These are phyloP conservation scores for Alternaria hordeiaustralica DNA, from an alignment of 2,329 filamentous ascomycete species.

Conservation along the genomic window DNA sequence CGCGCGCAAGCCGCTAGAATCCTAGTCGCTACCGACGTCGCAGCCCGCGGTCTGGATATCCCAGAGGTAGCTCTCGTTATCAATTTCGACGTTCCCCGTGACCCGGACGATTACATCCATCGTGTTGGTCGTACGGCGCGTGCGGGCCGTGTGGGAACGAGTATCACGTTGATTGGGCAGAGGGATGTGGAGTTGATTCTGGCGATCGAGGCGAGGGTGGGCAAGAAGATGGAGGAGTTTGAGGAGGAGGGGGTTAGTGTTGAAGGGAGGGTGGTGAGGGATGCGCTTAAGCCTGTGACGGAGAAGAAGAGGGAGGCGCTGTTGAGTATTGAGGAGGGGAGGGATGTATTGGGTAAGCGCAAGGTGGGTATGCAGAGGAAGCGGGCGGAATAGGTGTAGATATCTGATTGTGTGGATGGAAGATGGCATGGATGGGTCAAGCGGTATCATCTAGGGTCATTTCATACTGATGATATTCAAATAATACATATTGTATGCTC, in stretches of 20 bases:
- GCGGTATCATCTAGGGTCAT: not conserved
- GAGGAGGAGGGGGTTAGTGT: conserved; percentile 91
- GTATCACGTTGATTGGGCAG: conserved; percentile 89
- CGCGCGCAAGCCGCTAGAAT: conserved; percentile 87
- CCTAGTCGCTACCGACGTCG: conserved; percentile 93
- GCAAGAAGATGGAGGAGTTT: conserved; percentile 79
- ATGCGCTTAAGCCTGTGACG: conserved; percentile 86
- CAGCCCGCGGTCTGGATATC: conserved; percentile 92
- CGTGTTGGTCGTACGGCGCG: conserved; percentile 93
- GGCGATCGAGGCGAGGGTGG: conserved; percentile 85
- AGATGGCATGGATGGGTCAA: not conserved
- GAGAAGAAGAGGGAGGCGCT: conserved; percentile 94
- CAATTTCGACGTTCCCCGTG: conserved; percentile 95
- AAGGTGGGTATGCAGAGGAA: conserved; percentile 51
- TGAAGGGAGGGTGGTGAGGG: conserved; percentile 85
- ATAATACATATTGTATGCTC: not conserved
- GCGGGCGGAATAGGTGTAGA: conserved; percentile 12
- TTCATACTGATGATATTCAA: not conserved
- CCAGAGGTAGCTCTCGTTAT: conserved; percentile 88
- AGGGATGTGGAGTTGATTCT: conserved; percentile 89
- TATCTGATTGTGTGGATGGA: rapidly evolving
- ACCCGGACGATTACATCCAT: conserved; percentile 97
- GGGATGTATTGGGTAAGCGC: conserved; percentile 87
- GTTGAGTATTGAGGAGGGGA: conserved; percentile 88
- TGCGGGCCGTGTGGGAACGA: conserved; percentile 82